Evolutionary conservation across 2,329 filamentous ascomycete species (phyloP), one percentile per base, ranked within the genome.

Genomic region (Monilinia fructigena): DNA sequence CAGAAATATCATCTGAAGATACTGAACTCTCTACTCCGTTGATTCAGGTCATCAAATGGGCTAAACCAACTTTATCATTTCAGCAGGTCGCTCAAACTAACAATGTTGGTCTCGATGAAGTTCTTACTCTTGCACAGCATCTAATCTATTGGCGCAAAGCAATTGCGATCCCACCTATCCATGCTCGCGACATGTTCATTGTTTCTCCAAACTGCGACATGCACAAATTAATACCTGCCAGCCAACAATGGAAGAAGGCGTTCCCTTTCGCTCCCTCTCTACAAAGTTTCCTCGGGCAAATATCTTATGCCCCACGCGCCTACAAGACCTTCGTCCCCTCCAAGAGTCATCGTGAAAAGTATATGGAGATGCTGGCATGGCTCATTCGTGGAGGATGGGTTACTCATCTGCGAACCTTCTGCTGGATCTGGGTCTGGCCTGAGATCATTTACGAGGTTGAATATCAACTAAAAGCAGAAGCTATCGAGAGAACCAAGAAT

Each of bases 71-170:
- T 14, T 79, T 86, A 70, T 89, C 87, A 79, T 88, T 90, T 75
- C 80, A 86, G 65, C 91, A 93, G 76, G 86, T 92, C 64, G 86
- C 89, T 20, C 85, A 88, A 71, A 86, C 84, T 70, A 86, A 90
- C 62, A 85, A 88, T 26, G 89, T 98, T 63, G 88, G 90, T 4
- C 83, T 95, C 1, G 83, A 86, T 42, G 91, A 96, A 72, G 89
- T 98, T 69, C 89, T 94, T 70, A 89, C 92, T 72, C 91, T 96
- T 69, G 93, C 93, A 12, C 90, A 92, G 67, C 95, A 98, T 79
- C 89, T 99, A 69, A 93, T 98, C 68, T 96, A 96, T 79, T 98
- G 94, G 93, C 89, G 95, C 31, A 89, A 93, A 66, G 95, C 94
- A 56, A 91, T 96, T 68, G 90, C 94, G 20, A 94, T 98, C 52